These are phyloP conservation scores for Postia placenta DNA, from an alignment of 768 basidiomycete species.

Conservation along the genomic window DNA sequence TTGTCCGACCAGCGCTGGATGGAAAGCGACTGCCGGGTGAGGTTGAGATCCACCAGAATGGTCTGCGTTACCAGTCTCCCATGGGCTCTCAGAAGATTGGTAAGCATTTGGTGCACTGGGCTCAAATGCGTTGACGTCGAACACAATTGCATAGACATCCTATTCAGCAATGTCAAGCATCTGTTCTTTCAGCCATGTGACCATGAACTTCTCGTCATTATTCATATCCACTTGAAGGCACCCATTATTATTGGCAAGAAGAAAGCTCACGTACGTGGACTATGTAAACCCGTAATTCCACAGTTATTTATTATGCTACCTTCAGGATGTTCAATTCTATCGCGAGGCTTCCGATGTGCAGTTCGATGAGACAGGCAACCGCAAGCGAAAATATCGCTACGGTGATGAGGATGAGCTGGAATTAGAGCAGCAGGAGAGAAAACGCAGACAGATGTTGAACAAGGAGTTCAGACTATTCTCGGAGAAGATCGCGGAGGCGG, in stretches of 20 bases:
- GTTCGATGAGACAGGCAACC: slow-evolving; percentile 98
- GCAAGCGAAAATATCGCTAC: slow-evolving; percentile 94
- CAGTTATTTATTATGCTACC: slow-evolving; percentile 5
- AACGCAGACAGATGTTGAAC: slow-evolving; percentile 82
- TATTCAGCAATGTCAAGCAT: slow-evolving; percentile 97
- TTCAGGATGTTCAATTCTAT: slow-evolving; percentile 94
- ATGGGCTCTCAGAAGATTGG: slow-evolving; percentile 89
- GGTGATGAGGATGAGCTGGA: slow-evolving; percentile 99
- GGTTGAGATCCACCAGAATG: slow-evolving; percentile 97
- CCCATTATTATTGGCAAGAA: slow-evolving; percentile 99
- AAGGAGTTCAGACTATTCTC: slow-evolving; percentile 93
- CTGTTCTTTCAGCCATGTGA: slow-evolving; percentile 99
- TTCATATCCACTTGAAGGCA: slow-evolving; percentile 88
- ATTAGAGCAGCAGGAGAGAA: slow-evolving; percentile 95
- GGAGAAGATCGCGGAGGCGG: slow-evolving; percentile 85
- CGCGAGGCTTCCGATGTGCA: slow-evolving; percentile 96
- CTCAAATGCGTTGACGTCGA: no score
- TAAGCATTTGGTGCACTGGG: slow-evolving; percentile 35
- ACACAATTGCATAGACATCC: slow-evolving; percentile 79
- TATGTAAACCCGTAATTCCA: not conserved
- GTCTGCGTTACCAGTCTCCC: slow-evolving; percentile 86
- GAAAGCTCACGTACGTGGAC: slow-evolving; percentile 75
- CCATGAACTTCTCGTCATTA: slow-evolving; percentile 87
- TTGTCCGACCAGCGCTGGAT: slow-evolving; percentile 89
- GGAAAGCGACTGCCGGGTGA: slow-evolving; percentile 96